These are phyloP conservation scores for Hirschioporus abietinus DNA, from an alignment of 768 basidiomycete genomes.

Conservation along the genomic window DNA sequence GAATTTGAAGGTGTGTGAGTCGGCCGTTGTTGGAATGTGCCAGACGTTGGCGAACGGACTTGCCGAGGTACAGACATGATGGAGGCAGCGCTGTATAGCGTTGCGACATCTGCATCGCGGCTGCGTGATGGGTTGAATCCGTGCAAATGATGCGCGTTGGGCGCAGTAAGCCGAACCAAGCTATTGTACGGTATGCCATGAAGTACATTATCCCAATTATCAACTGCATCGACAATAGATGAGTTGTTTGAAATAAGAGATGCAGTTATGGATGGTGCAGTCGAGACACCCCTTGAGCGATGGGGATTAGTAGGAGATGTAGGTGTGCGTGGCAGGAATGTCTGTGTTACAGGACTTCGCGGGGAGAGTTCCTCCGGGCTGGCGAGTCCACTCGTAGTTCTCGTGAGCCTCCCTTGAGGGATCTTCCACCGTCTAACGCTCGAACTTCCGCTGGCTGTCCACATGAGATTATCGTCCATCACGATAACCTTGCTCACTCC, in stretches of 20 bases:
- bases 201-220: conserved; percentile 10
- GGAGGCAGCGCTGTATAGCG: conserved; percentile 82
- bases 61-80: conserved; percentile 59
- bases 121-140: conserved; percentile 35
- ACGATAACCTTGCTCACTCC: conserved; percentile 81
- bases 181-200: conserved; percentile 63
- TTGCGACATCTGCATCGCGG: conserved; percentile 75
- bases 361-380: conserved; percentile 4
- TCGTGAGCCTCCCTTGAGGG: conserved; percentile 40
- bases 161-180: conserved; percentile 62
- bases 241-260: conserved; percentile 20
- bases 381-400: conserved; percentile 19
- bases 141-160: conserved; percentile 36
- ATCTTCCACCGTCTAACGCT: conserved; percentile 80
- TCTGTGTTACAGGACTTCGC: neutral
- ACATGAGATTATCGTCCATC: conserved; percentile 79
- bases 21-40: neutral
- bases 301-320: neutral
- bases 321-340: neutral
- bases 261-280: conserved; percentile 17
- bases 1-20: neutral
- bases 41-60: conserved; percentile 7
- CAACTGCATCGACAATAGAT: neutral
- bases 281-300: conserved; percentile 7
- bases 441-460: conserved; percentile 86